Conservation (phyloP, 2,329 filamentous ascomycete species). For the Periconia digitata region DNA sequence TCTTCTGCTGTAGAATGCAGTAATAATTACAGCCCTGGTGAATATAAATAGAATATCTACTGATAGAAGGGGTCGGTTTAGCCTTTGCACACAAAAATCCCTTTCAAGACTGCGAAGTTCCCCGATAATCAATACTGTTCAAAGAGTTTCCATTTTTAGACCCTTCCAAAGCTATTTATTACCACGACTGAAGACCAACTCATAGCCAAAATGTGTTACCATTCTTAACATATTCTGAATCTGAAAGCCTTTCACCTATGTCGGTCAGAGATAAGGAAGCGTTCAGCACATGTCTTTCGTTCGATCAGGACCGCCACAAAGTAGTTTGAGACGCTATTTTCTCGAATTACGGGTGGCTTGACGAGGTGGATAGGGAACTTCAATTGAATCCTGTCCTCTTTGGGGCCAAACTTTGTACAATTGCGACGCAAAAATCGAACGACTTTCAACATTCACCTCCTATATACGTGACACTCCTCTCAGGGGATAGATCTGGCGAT, state of each 20-base stretch:
- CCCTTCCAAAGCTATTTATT: slow-evolving; percentile 3
- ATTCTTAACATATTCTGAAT: slow-evolving; percentile 5
- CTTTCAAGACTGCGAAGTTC: slow-evolving; percentile 1
- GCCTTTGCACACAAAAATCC: slow-evolving; percentile 1
- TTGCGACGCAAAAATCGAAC: slow-evolving; percentile 1
- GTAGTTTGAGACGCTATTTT: slow-evolving; percentile 6
- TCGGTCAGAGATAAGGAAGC: slow-evolving; percentile 1
- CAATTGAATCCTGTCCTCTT: slow-evolving; percentile 1
- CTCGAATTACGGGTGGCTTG: slow-evolving; percentile 7
- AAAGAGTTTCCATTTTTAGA: slow-evolving; percentile 9
- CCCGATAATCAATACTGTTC: slow-evolving; percentile 4
- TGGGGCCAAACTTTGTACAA: slow-evolving; percentile 1
- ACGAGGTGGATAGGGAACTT: slow-evolving; percentile 2
- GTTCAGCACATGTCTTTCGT: not conserved
- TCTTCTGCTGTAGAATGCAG: too few relatives aligned
- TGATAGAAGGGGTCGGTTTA: slow-evolving; percentile 8
- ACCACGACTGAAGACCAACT: slow-evolving; percentile 3
- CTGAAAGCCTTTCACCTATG: slow-evolving; percentile 3
- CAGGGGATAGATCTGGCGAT: slow-evolving; percentile 3
- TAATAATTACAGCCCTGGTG: too few relatives aligned
- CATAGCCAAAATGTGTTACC: slow-evolving; percentile 1
- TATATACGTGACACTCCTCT: slow-evolving; percentile 3
- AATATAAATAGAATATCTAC: slow-evolving; percentile 1
- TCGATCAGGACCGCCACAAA: slow-evolving; percentile 1
- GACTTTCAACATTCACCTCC: not conserved